A percentile compares a stretch with the other conserved stretches of the same genome.
phyloP scores from a whole-genome alignment of 495 filamentous ascomycete genomes.

The Aspergillus homomorphus region DNA sequence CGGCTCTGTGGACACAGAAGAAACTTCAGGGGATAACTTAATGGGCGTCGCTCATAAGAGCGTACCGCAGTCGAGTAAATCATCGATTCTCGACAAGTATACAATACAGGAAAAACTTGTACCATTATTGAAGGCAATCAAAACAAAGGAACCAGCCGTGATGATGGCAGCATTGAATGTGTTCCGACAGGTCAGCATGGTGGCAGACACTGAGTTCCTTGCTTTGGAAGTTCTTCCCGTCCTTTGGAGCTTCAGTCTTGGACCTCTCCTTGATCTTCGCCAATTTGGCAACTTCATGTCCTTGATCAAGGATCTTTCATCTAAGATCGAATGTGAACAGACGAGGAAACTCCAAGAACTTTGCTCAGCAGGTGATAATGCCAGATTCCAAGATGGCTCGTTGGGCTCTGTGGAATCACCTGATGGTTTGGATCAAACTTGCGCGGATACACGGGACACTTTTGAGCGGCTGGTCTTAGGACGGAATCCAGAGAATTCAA shows the following conservation, averaged over 20 bases:
- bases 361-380: constrained; percentile 47
- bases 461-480: constrained; percentile 90
- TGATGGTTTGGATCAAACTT: constrained; percentile 23
- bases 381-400: constrained; percentile 36
- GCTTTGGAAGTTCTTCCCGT: constrained; percentile 86
- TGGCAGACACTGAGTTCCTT: constrained; percentile 88
- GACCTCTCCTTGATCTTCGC: constrained; percentile 77
- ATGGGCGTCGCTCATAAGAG: constrained; percentile 56
- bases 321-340: constrained; percentile 82
- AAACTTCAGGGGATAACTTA: constrained; percentile 60
- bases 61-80: constrained; percentile 54
- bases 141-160: constrained; percentile 95
- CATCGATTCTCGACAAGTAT: constrained; percentile 88
- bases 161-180: constrained; percentile 92
- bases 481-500: constrained; percentile 26
- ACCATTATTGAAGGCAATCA: constrained; percentile 85
- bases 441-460: constrained; percentile 56
- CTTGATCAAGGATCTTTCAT: constrained; percentile 75
- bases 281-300: constrained; percentile 89
- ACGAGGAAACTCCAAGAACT: constrained; percentile 83
- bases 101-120: constrained; percentile 96
- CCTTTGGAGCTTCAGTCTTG: constrained; percentile 89
- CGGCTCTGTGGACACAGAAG: constrained; percentile 46
- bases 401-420: constrained; percentile 26
- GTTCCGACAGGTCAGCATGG: constrained; percentile 72